A percentile compares a stretch with the other conserved stretches of the same genome.
phyloP scores from a whole-genome alignment of 1,284 basidiomycete genomes.

The Pseudozyma hubeiensis region DNA sequence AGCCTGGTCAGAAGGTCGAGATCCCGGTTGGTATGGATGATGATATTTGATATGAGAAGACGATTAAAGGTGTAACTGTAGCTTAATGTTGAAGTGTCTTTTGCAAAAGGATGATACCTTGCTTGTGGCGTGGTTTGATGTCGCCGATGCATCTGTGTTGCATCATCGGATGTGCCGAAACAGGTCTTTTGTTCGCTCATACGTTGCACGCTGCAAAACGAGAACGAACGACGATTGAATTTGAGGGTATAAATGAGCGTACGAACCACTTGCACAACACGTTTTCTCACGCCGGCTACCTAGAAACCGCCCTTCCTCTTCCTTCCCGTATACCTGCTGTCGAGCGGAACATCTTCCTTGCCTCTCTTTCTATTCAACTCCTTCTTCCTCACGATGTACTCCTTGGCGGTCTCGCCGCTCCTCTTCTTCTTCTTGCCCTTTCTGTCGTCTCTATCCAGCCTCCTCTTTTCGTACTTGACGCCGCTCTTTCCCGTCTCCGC shows the following conservation, averaged over 20 bases:
- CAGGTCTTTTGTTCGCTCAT: too few relatives aligned
- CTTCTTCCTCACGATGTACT: constrained; percentile 74
- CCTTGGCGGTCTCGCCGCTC: constrained; percentile 69
- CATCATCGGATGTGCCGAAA: too few relatives aligned
- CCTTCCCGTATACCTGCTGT: constrained; percentile 63
- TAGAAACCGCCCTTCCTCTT: constrained; percentile 42
- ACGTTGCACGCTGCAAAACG: too few relatives aligned
- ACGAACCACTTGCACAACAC: too few relatives aligned
- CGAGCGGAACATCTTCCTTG: constrained; percentile 70
- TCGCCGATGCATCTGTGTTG: too few relatives aligned
- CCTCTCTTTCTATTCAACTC: constrained; percentile 73
- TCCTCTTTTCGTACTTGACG: constrained; percentile 51
- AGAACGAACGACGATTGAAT: background rate
- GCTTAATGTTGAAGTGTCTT: background rate
- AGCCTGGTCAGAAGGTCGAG: constrained; percentile 96
- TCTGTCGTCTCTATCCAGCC: constrained; percentile 30
- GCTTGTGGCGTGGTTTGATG: too few relatives aligned
- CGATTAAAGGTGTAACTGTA: background rate
- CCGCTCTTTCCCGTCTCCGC: constrained; percentile 19
- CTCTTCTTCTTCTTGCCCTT: constrained; percentile 74
- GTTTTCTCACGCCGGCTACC: too few relatives aligned
- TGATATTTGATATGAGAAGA: constrained; percentile 38
- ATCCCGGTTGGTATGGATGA: constrained; percentile 69
- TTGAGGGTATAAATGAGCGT: constrained; percentile 3
- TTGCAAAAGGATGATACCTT: background rate